Evolutionary conservation across 2,329 filamentous ascomycete species (phyloP).

Genomic region (Diaporthe citriasiana): DNA sequence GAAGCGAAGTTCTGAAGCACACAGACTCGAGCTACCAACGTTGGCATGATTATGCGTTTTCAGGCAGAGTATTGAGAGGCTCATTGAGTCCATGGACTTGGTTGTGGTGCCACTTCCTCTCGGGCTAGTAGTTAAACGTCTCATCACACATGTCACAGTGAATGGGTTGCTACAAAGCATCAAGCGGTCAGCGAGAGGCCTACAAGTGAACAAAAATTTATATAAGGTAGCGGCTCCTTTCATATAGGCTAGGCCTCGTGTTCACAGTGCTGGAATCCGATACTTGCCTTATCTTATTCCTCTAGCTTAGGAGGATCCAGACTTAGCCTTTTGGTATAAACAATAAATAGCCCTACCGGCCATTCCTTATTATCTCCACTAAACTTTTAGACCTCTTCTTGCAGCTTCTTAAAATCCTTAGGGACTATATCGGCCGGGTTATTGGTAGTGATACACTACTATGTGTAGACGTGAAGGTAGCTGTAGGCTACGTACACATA

Average conservation of each 20-base stretch:
- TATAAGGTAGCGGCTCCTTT: background rate
- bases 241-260: background rate
- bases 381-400: background rate
- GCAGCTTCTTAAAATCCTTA: background rate
- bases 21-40: background rate
- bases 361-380: background rate
- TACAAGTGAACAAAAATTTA: too few relatives aligned
- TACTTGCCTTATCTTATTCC: background rate
- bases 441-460: background rate
- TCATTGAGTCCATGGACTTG: conserved; percentile 8
- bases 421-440: background rate
- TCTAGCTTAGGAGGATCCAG: background rate
- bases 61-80: background rate
- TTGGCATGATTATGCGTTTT: background rate
- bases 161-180: background rate
- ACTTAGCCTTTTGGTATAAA: background rate
- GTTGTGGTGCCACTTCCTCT: conserved; percentile 2
- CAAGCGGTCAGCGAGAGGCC: background rate
- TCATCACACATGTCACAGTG: background rate
- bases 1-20: background rate
- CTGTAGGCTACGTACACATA: background rate
- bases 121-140: background rate
- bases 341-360: background rate
- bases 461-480: background rate
- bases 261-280: background rate